Evolutionary conservation across 2,329 filamentous ascomycete species (phyloP).

Genomic region (Polytolypa hystricis): DNA sequence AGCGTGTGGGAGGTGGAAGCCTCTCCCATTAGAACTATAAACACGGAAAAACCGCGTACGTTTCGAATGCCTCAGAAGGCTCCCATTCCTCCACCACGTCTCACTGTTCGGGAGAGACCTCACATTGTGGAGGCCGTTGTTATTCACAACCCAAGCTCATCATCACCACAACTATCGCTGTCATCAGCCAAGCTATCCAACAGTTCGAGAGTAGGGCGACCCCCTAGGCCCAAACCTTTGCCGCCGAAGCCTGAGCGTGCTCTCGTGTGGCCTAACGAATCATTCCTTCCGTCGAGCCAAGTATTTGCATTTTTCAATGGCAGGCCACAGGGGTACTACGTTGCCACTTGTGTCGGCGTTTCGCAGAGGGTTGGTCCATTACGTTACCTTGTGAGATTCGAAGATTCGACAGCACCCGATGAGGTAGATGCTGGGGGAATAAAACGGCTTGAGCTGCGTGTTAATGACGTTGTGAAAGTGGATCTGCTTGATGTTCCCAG

Average conservation of each 20-base stretch:
- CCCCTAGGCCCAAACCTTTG: too few species aligned
- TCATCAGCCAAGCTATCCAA: too few species aligned
- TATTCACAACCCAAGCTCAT: neutral
- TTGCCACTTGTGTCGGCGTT: constrained; percentile 46
- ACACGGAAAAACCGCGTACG: neutral
- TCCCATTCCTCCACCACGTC: neutral
- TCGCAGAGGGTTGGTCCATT: constrained; percentile 27
- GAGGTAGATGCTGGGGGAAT: constrained; percentile 30
- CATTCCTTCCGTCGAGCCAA: constrained; percentile 33
- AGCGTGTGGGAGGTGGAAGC: constrained; percentile 5
- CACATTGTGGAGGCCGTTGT: constrained; percentile 1
- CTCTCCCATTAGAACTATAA: neutral
- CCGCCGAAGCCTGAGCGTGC: too few species aligned
- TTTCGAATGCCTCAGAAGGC: neutral
- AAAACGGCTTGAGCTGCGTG: constrained; percentile 33
- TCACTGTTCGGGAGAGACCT: neutral
- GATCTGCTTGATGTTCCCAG: constrained; percentile 33
- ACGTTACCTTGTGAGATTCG: constrained; percentile 37
- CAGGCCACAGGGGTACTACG: constrained; percentile 45
- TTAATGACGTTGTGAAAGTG: constrained; percentile 38
- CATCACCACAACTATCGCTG: too few species aligned
- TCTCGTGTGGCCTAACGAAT: constrained; percentile 7
- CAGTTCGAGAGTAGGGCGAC: too few species aligned
- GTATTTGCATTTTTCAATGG: constrained; percentile 50
- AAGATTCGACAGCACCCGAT: constrained; percentile 29